Conservation (phyloP, 768 basidiomycete species). For the Russula foetens region DNA sequence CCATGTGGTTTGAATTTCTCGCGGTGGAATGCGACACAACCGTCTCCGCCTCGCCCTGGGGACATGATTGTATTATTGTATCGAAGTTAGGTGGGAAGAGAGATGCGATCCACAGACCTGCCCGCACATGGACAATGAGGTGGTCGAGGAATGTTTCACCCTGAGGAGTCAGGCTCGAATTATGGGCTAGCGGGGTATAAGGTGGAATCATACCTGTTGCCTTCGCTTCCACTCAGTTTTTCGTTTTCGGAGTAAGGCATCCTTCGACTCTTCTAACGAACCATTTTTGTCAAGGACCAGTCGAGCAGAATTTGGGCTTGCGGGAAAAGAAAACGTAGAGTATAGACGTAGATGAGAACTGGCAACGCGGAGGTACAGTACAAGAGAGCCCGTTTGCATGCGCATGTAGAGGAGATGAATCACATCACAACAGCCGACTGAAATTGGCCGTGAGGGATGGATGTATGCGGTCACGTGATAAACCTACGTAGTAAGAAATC, state of each 20-base stretch:
- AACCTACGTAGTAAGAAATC: too few species aligned
- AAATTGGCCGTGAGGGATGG: neutral
- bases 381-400: neutral
- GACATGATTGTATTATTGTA: neutral
- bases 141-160: conserved; percentile 79
- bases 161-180: conserved; percentile 31
- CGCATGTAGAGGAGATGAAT: neutral
- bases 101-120: conserved; percentile 37
- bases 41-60: conserved; percentile 82
- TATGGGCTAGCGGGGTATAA: neutral
- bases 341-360: neutral
- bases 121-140: conserved; percentile 68
- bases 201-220: conserved; percentile 44
- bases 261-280: neutral
- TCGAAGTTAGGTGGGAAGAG: neutral
- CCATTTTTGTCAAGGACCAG: neutral
- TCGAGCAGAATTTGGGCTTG: neutral
- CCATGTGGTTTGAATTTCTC: conserved; percentile 80
- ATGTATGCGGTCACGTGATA: neutral
- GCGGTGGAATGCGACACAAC: conserved; percentile 88
- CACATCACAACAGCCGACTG: too few species aligned
- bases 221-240: conserved; percentile 71
- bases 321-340: neutral
- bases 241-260: conserved; percentile 34
- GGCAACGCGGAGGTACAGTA: neutral